Base-by-base conservation (phyloP, 2,329 filamentous ascomycete genomes). In the Aspergillus sp. region DNA sequence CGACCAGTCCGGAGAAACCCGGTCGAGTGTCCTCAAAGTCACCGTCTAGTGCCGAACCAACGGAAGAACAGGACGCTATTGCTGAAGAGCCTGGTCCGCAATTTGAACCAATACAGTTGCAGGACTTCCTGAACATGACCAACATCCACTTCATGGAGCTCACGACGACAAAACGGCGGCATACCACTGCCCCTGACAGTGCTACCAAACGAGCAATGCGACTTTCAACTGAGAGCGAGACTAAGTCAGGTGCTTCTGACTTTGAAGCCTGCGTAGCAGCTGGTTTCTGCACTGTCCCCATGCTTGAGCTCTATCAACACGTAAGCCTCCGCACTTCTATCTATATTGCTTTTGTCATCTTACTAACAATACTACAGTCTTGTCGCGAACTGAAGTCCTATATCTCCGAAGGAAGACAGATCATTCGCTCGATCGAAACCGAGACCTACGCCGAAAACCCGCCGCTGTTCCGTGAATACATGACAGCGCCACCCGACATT, bases 121-220 rank as follows among this genome's bases (percentile, higher is more conserved):
- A 97, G 68, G 91, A 97, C 56, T 99, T 99, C 77, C 80, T 99
- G 48, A 91, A 96, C 64, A 88, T 97, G 87, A 97, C 94, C 2
- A 96, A 91, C 61, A 97, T 99, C 70, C 91, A 93, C 57, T 99
- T 99, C 79, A 97, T 99, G 91, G 95, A 99, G 73, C 82, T 99
- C 53, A 97, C 90, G n/a, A 97, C 94, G 0, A 97, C 93, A 1
- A 98, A 98, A 74, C 85, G 94, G 66, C 86, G 95, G 58, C 90
- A 96, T 69, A 98, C 94, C 0, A 87, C 89, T 49, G 89, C 86
- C 2, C 88, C 88, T 19, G 80, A 83, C 47, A 78, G 68, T 62
- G 72, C 68, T 47, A 74, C 69, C 45, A 79, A 73, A 65, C 66
- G 67, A 61, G 59, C 49, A 50, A 45, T 60, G 36, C 65, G 73